These are phyloP conservation scores for Lunularia cruciata DNA, from an alignment of 225 moss, liverwort and hornwort genomes.

Conservation along the genomic window DNA sequence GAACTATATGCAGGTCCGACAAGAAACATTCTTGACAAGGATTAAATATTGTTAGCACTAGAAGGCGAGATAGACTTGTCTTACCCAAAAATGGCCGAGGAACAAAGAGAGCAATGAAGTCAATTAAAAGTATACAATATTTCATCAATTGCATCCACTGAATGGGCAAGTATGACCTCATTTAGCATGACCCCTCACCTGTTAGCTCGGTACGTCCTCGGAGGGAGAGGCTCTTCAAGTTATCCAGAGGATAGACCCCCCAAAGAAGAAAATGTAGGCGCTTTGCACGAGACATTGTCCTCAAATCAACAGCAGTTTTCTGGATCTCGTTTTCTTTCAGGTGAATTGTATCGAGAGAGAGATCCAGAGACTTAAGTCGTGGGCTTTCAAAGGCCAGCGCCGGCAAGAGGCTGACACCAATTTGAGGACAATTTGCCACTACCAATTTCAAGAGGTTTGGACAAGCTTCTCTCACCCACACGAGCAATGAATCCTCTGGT, in stretches of 20 bases:
- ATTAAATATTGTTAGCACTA: too few relatives aligned
- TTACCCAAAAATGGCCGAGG: too few relatives aligned
- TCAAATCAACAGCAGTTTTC: slow-evolving; percentile 9
- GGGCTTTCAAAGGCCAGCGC: slow-evolving; percentile 39
- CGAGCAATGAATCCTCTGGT: slow-evolving; percentile 37
- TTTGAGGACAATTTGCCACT: slow-evolving; percentile 53
- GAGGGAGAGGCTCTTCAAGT: slow-evolving; percentile 52
- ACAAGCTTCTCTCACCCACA: slow-evolving; percentile 58
- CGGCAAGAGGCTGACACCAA: slow-evolving; percentile 37
- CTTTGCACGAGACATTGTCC: background rate
- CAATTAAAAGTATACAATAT: too few relatives aligned
- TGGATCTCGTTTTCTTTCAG: slow-evolving; percentile 21
- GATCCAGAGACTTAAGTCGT: slow-evolving; percentile 49
- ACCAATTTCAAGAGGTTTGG: slow-evolving; percentile 54
- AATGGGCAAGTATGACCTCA: background rate
- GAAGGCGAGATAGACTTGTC: too few relatives aligned
- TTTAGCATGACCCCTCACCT: slow-evolving; percentile 35
- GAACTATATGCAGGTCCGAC: too few relatives aligned
- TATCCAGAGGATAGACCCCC: slow-evolving; percentile 18
- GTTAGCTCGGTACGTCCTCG: slow-evolving; percentile 62
- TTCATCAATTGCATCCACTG: too few relatives aligned
- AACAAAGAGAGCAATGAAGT: too few relatives aligned
- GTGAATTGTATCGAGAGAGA: slow-evolving; percentile 42
- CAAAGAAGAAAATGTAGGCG: background rate
- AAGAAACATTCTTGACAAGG: too few relatives aligned